A percentile compares a stretch with the other conserved stretches of the same genome.
phyloP scores from a whole-genome alignment of 1,139 yeast species.

The Scheffersomyces titani region DNA sequence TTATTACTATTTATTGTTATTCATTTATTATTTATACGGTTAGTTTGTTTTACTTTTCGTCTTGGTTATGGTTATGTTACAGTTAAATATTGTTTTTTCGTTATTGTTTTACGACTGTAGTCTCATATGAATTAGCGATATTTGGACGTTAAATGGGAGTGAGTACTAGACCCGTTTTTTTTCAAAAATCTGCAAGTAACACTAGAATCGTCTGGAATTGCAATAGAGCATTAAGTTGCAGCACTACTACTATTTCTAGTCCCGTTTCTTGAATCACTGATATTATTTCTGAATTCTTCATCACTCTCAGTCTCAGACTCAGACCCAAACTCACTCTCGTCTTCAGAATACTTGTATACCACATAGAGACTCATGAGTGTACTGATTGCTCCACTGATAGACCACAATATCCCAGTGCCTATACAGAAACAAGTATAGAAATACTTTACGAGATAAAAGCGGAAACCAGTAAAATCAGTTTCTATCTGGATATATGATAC shows the following conservation, averaged over 20 bases:
- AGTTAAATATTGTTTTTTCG: neutral
- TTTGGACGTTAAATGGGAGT: neutral
- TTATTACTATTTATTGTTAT: neutral
- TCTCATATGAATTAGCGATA: neutral
- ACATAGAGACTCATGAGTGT: conserved; percentile 25
- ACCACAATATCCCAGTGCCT: conserved; percentile 56
- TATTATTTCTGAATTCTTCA: neutral
- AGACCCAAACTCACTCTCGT: conserved; percentile 3
- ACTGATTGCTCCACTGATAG: conserved; percentile 31
- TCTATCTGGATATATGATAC: conserved; percentile 10
- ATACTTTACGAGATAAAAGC: conserved; percentile 57
- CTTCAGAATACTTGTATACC: conserved; percentile 4
- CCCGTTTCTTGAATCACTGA: neutral
- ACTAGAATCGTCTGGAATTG: no score
- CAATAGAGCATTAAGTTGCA: no score
- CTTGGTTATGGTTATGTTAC: neutral
- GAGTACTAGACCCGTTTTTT: neutral
- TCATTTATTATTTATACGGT: neutral
- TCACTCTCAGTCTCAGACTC: conserved; percentile 1
- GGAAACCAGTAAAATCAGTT: conserved; percentile 40
- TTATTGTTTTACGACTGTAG: neutral
- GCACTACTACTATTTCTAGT: neutral
- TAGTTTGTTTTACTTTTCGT: neutral
- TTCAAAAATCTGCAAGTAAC: no score
- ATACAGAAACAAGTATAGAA: conserved; percentile 45